These are phyloP conservation scores for Dissoconium aciculare DNA, from an alignment of 2,329 filamentous ascomycete species.

Conservation along the genomic window DNA sequence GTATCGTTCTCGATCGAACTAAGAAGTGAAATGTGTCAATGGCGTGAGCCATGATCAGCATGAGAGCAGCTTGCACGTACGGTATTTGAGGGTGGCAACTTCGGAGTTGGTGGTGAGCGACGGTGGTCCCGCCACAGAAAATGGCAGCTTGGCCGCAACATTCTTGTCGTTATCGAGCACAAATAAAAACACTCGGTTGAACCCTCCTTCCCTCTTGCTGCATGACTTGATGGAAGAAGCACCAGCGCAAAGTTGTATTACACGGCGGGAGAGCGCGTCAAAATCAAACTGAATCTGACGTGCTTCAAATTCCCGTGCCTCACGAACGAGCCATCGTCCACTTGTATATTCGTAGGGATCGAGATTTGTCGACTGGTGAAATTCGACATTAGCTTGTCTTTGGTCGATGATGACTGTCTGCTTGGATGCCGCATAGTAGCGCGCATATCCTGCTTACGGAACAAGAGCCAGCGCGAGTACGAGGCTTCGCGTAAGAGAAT, in stretches of 20 bases:
- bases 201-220: constrained; percentile 32
- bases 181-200: constrained; percentile 32
- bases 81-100: constrained; percentile 29
- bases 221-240: constrained; percentile 23
- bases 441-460: too few relatives aligned
- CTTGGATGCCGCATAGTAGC: too few relatives aligned
- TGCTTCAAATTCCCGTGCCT: constrained; percentile 23
- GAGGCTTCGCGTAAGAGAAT: too few relatives aligned
- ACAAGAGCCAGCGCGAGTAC: too few relatives aligned
- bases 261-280: constrained; percentile 24
- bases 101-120: constrained; percentile 29
- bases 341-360: constrained; percentile 12
- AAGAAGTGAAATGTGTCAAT: too few relatives aligned
- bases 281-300: constrained; percentile 30
- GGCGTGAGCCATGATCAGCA: too few relatives aligned
- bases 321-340: constrained; percentile 24
- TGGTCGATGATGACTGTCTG: too few relatives aligned
- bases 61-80: too few relatives aligned
- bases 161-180: constrained; percentile 24
- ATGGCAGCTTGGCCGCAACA: constrained; percentile 31
- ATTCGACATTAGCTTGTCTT: too few relatives aligned
- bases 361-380: too few relatives aligned
- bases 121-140: constrained; percentile 25
- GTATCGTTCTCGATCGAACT: too few relatives aligned
- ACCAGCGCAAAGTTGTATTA: constrained; percentile 25